Evolutionary conservation across 148 eudicot species (phyloP).

Genomic region (Camellia lanceoleosa): DNA sequence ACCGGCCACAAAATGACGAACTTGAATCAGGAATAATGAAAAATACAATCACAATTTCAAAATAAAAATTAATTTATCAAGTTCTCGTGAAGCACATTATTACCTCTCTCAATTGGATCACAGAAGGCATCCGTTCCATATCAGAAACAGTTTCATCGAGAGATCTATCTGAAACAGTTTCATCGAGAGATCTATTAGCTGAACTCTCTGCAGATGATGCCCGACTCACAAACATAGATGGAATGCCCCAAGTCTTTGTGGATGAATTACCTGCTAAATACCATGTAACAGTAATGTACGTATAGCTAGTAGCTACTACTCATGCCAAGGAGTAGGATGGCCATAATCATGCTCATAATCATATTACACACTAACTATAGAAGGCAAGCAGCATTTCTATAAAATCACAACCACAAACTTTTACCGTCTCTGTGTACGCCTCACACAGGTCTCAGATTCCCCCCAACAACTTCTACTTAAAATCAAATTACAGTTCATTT

Average conservation of each 20-base stretch:
- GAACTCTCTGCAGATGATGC: constrained; percentile 7
- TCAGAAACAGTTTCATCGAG: not conserved
- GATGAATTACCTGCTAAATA: constrained; percentile 11
- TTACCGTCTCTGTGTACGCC: too few species aligned
- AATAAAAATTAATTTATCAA: not conserved
- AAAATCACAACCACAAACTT: not conserved
- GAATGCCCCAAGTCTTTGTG: constrained; percentile 9
- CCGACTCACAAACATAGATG: constrained; percentile 18
- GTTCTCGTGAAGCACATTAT: not conserved
- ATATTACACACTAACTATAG: not conserved
- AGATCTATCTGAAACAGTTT: not conserved
- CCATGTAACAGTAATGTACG: not conserved
- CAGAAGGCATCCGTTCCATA: constrained; percentile 8
- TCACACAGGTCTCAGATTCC: too few species aligned
- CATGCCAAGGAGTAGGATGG: not conserved
- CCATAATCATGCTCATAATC: not conserved
- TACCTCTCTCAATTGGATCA: constrained; percentile 16
- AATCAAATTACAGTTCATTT: too few species aligned
- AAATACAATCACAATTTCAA: not conserved
- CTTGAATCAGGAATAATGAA: not conserved
- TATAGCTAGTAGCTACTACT: not conserved
- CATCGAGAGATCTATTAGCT: not conserved
- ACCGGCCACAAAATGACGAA: not conserved
- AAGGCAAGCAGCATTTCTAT: not conserved
- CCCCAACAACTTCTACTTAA: too few species aligned